Evolutionary conservation across 2,329 filamentous ascomycete genomes (phyloP).

Genomic region (Teratosphaeria epicoccoides): DNA sequence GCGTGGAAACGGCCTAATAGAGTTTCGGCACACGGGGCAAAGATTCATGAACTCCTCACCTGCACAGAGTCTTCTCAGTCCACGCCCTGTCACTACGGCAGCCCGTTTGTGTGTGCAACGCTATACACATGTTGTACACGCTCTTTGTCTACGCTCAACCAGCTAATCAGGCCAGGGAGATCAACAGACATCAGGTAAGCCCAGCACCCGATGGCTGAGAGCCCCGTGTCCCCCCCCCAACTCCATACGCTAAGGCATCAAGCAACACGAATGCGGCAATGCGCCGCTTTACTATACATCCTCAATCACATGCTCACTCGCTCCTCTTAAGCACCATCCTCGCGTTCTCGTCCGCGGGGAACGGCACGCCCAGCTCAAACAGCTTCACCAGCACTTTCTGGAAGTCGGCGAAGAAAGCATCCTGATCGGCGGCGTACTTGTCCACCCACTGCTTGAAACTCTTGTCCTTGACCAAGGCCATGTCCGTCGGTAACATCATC

Average conservation of each 20-base stretch:
- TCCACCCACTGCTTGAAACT: constrained; percentile 69
- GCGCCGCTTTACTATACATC: not conserved
- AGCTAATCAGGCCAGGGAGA: not conserved
- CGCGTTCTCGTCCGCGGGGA: constrained; percentile 44
- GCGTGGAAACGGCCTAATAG: not conserved
- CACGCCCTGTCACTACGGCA: not conserved
- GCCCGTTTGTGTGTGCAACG: not conserved
- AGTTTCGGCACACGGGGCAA: not conserved
- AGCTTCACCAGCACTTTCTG: constrained; percentile 65
- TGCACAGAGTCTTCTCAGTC: no score
- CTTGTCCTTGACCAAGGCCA: constrained; percentile 81
- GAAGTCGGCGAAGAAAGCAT: constrained; percentile 91
- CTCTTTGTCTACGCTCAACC: not conserved
- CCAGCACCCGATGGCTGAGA: not conserved
- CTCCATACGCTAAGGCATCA: not conserved
- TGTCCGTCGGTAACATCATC: constrained; percentile 96
- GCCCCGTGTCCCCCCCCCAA: not conserved
- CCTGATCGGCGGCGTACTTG: constrained; percentile 83
- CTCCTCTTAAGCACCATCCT: constrained; percentile 38
- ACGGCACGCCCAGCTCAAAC: constrained; percentile 91
- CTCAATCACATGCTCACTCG: constrained; percentile 11
- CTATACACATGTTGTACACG: not conserved
- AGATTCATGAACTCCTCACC: not conserved
- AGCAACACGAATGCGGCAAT: not conserved
- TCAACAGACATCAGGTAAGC: not conserved